These are phyloP conservation scores for Kodamaea lidongshanica DNA, from an alignment of 805 yeast genomes.

Conservation along the genomic window DNA sequence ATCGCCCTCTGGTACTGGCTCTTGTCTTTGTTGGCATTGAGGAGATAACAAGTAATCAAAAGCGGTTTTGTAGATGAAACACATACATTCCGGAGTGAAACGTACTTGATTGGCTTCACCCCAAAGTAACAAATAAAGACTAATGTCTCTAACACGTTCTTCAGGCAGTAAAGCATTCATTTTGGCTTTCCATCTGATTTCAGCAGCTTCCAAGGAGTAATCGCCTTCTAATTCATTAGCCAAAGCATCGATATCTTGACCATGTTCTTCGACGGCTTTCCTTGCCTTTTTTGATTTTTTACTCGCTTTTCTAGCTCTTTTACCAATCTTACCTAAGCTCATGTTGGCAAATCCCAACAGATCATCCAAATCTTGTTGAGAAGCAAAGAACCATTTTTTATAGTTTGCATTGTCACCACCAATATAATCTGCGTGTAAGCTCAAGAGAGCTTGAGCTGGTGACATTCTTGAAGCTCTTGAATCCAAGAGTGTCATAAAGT, in stretches of 20 bases:
- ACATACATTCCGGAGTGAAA: slow-evolving; percentile 74
- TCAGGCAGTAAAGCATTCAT: slow-evolving; percentile 69
- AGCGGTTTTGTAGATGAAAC: slow-evolving; percentile 94
- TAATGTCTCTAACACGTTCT: slow-evolving; percentile 73
- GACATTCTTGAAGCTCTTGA: slow-evolving; percentile 85
- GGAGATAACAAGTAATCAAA: slow-evolving; percentile 84
- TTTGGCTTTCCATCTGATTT: slow-evolving; percentile 80
- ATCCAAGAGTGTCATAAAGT: slow-evolving; percentile 77
- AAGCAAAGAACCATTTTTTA: slow-evolving; percentile 85
- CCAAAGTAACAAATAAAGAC: slow-evolving; percentile 72
- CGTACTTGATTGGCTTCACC: slow-evolving; percentile 94
- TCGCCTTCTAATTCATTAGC: slow-evolving; percentile 76
- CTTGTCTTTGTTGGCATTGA: slow-evolving; percentile 80
- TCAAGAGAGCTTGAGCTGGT: slow-evolving; percentile 77
- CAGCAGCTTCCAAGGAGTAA: slow-evolving; percentile 75
- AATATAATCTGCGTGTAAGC: slow-evolving; percentile 80
- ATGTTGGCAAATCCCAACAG: slow-evolving; percentile 78
- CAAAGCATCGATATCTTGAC: slow-evolving; percentile 53
- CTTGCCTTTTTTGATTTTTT: slow-evolving; percentile 75
- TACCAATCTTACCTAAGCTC: slow-evolving; percentile 67
- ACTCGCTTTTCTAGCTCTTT: slow-evolving; percentile 75
- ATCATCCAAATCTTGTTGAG: slow-evolving; percentile 81
- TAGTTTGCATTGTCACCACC: slow-evolving; percentile 85
- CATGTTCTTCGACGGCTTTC: slow-evolving; percentile 60
- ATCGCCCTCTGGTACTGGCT: slow-evolving; percentile 85